Evolutionary conservation across 2,329 filamentous ascomycete genomes (phyloP).

Genomic region (Aspergillus costaricaensis): DNA sequence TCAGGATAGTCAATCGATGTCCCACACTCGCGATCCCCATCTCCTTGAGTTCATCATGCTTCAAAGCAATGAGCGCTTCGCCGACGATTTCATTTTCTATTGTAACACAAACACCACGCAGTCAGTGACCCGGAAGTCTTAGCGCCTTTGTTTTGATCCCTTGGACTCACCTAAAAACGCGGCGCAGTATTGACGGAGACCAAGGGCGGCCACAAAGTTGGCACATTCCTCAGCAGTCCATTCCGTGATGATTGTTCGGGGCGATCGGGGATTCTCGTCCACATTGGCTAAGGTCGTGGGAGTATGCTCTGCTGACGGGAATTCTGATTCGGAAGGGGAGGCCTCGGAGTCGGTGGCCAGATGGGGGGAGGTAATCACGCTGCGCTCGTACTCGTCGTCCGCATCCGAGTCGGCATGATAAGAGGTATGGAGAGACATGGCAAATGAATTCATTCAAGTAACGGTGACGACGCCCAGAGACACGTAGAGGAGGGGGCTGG

Average conservation of each 20-base stretch:
- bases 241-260: constrained; percentile 59
- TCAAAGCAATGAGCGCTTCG: constrained; percentile 82
- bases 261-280: constrained; percentile 54
- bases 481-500: constrained; percentile 8
- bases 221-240: constrained; percentile 82
- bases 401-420: constrained; percentile 66
- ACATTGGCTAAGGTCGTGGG: constrained; percentile 61
- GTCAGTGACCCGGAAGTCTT: constrained; percentile 11
- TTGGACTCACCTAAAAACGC: constrained; percentile 72
- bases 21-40: constrained; percentile 93
- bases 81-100: constrained; percentile 92
- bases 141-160: neutral
- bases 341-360: constrained; percentile 59
- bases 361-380: constrained; percentile 59
- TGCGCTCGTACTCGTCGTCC: constrained; percentile 67
- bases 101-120: neutral
- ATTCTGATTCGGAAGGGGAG: constrained; percentile 60
- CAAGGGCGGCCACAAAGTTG: constrained; percentile 80
- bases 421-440: constrained; percentile 48
- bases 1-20: constrained; percentile 90
- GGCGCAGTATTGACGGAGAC: constrained; percentile 79
- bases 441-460: constrained; percentile 10
- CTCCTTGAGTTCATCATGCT: constrained; percentile 91
- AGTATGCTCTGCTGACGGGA: constrained; percentile 62
- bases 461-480: constrained; percentile 19